Evolutionary conservation across 176 grass and related monocot species (phyloP).

Genomic region (bread wheat (Triticum aestivum)): IWGSC_CS_RefSeq_v2.1 NC_057803.1:511491718-511492217

Average conservation of each 20-base stretch:
- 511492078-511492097: background rate
- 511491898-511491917: slow-evolving; percentile 99
- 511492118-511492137: background rate
- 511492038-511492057: background rate
- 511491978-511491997: background rate
- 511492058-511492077: background rate
- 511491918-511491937: slow-evolving; percentile 36
- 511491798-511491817: slow-evolving; percentile 21
- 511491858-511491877: slow-evolving; percentile 95
- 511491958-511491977: background rate
- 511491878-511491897: slow-evolving; percentile 95
- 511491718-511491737: slow-evolving; percentile 33
- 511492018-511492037: background rate
- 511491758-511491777: slow-evolving; percentile 37
- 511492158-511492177: background rate
- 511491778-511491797: background rate
- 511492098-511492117: background rate
- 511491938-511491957: background rate
- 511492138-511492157: background rate
- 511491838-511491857: slow-evolving; percentile 94
- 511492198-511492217: background rate
- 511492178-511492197: background rate
- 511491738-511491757: background rate
- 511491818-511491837: slow-evolving; percentile 61
- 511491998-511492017: background rate